Base-by-base conservation (phyloP, 2,329 filamentous ascomycete species). In the Ceratocystis albifundus region DNA sequence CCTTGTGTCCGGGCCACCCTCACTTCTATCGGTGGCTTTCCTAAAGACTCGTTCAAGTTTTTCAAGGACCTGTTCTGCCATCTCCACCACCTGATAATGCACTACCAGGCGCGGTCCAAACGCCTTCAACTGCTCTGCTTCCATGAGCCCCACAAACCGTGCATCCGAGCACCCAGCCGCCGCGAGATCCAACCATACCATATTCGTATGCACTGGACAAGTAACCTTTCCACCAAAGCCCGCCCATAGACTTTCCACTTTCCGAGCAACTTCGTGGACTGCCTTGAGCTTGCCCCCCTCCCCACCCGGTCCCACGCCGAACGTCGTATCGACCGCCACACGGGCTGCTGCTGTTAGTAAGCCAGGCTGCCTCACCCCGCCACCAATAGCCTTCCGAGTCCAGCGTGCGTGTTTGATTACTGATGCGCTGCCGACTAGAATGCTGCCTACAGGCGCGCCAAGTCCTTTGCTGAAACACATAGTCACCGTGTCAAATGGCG, bases 401-500 rank as follows among this genome's bases (percentile, higher is more conserved):
- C 77, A 77, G 1, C 77, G 74, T 1, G 77, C 73, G 32, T 77
- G 75, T 65, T 73, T 74, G 25, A 81, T 70, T 2, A 74, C 73
- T 12, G 68, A 69, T 6, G 70, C 69, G 2, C 71, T 67, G 0
- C 85, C 85, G 1, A 91, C 83, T 10, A 94, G 76, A 41, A 94
- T 85, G 71, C 85, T 88, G 3, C 90, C 90, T 61, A 92, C 86
- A 0, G 90, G 90, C 0, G 90, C 90, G 3, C 89, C 90, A 0
- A 95, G 80, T 0, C 89, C 89, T 74, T 95, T 95, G 59, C 85
- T 88, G 72, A 95, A 90, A 73, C 89, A 93, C 28, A 94, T 77
- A 70, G 82, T 89, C 12, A 93, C 78, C 64, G 84, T 89, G 72
- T 95, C 88, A 71, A 91, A 88, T 66, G 84, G 78, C 5, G 78